Evolutionary conservation across 2,329 filamentous ascomycete species (phyloP), one percentile per base, ranked within the genome.

Genomic region (Apiospora marii): DNA sequence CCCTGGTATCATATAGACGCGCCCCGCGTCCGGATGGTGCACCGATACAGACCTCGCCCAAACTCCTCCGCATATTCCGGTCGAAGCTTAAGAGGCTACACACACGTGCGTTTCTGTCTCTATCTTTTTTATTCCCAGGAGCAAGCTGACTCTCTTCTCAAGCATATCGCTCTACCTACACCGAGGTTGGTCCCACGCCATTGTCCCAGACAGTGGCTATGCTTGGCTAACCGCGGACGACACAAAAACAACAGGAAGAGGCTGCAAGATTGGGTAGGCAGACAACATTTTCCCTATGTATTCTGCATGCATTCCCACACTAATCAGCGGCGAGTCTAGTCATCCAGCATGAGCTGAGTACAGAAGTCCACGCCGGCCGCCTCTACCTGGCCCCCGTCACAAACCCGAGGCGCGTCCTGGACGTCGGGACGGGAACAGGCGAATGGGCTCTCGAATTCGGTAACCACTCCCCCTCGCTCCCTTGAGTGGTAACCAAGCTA

Each of bases 391-490:
- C 78, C 41, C 80, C 80, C 30, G 73, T 80, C 22, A 71, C 71
- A 1, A 76, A 74, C 24, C 75, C 79, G 22, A 77, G 77, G 53
- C 76, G 76, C 51, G 79, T 79, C 22, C 74, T 81, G 7, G 79
- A 81, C 61, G 73, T 81, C n/a, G 79, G 79, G 19, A 79, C 79
- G n/a, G 79, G 79, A 6, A 75, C 76, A 0, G 79, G 79, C 22
- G 69, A 75, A 30, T 81, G 79, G 79, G 75, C 79, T 46, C 61
- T 80, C 53, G 30, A 61, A 16, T 61, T 61, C 7, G 68, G 80
- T 79, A 37, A 14, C 14, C 19, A 4, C 34, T 13, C 37, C 19
- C 7, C 46, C 37, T 37, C 6, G 6, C 58, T 68, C 43, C 24
- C 24, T 44, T 19, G 67, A 10, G 8, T 37, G 8, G 8, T 10